A percentile compares a stretch with the other conserved stretches of the same genome.
Evolutionary conservation across 2,329 filamentous ascomycete genomes (phyloP).

Genomic region (Pestalotiopsis sp.): DNA sequence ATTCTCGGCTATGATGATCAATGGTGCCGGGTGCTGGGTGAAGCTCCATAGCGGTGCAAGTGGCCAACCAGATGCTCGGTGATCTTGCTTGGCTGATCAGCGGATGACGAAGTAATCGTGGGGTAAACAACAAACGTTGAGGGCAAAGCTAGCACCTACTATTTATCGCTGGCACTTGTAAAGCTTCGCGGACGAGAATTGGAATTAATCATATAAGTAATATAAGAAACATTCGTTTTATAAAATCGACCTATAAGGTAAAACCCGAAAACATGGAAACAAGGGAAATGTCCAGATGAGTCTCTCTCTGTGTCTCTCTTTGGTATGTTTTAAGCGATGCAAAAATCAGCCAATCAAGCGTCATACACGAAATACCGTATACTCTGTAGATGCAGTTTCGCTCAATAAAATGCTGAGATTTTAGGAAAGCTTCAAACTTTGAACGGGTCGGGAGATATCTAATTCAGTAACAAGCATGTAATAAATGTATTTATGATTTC

Average conservation of each 20-base stretch:
- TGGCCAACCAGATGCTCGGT: not conserved
- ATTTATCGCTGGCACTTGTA: not conserved
- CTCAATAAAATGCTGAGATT: not conserved
- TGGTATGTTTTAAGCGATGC: not conserved
- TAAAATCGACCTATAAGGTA: not conserved
- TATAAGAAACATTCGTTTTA: not conserved
- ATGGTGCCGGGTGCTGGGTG: not conserved
- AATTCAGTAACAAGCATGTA: no score
- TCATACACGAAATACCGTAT: not conserved
- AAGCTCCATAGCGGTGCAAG: not conserved
- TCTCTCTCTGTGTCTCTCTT: not conserved
- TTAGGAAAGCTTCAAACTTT: not conserved
- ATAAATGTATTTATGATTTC: no score
- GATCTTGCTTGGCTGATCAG: constrained; percentile 1
- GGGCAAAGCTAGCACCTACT: not conserved
- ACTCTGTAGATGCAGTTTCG: not conserved
- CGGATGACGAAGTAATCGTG: not conserved
- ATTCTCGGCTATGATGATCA: not conserved
- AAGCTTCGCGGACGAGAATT: not conserved
- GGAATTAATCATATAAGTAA: not conserved
- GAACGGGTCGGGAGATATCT: no score
- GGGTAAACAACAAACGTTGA: not conserved
- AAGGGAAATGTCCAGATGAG: not conserved
- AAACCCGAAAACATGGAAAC: not conserved
- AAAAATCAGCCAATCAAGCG: not conserved